A percentile compares a stretch with the other conserved stretches of the same genome.
phyloP scores from a whole-genome alignment of 2,329 filamentous ascomycete genomes.

The Aureobasidium melanogenum region DNA sequence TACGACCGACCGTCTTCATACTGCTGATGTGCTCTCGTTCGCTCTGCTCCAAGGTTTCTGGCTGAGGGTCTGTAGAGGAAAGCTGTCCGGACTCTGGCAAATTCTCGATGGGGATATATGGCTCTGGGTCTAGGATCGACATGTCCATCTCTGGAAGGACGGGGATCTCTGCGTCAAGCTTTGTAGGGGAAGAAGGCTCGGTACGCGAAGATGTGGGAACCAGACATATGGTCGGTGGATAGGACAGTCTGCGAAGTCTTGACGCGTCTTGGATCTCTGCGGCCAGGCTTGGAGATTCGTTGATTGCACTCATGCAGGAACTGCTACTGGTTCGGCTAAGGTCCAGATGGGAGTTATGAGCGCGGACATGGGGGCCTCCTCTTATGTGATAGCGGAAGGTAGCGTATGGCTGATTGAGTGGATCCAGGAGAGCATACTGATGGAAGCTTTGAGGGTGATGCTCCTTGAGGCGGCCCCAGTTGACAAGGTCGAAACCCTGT shows the following conservation, averaged over 20 bases:
- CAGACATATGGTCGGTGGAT: constrained; percentile 3
- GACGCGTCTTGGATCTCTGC: background rate
- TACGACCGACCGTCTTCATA: background rate
- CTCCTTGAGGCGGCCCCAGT: constrained; percentile 28
- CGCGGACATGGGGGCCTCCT: background rate
- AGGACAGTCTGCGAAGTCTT: constrained; percentile 4
- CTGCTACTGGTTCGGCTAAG: background rate
- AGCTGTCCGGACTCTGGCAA: background rate
- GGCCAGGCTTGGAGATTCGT: background rate
- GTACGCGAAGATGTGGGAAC: background rate
- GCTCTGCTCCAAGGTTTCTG: background rate
- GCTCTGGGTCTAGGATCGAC: background rate
- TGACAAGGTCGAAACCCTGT: constrained; percentile 23
- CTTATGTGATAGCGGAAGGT: constrained; percentile 31
- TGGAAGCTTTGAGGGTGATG: constrained; percentile 38
- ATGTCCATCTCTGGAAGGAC: background rate
- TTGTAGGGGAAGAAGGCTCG: constrained; percentile 1
- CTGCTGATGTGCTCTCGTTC: background rate
- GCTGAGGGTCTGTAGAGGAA: background rate
- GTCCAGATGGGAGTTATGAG: background rate
- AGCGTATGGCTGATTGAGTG: constrained; percentile 39
- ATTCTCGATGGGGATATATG: background rate
- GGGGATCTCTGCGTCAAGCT: background rate
- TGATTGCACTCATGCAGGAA: background rate
- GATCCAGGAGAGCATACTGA: constrained; percentile 41